A percentile compares a stretch with the other conserved stretches of the same genome.
Conservation (phyloP, 83 land plant genomes). For the Larix sibirica region DNA sequence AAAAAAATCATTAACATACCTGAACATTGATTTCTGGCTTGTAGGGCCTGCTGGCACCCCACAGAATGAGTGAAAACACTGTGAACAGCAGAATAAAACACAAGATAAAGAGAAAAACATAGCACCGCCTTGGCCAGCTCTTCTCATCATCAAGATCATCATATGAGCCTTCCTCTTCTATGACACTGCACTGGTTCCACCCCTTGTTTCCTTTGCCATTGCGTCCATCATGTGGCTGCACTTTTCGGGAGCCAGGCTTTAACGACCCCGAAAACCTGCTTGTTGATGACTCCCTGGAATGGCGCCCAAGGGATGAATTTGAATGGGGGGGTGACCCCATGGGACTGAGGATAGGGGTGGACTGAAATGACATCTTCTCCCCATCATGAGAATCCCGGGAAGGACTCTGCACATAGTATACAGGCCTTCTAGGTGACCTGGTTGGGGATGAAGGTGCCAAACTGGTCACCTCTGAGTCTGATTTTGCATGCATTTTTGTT, state of each 20-base stretch:
- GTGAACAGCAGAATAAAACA: slow-evolving; percentile 49
- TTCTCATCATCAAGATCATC: slow-evolving; percentile 35
- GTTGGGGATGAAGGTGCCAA: slow-evolving; percentile 51
- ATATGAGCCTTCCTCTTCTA: slow-evolving; percentile 45
- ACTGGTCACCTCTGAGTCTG: slow-evolving; percentile 76
- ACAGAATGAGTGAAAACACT: too few species aligned
- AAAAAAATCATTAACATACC: slow-evolving; percentile 22
- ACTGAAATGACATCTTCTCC: slow-evolving; percentile 39
- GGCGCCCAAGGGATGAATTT: too few species aligned
- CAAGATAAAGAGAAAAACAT: slow-evolving; percentile 41
- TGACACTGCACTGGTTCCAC: slow-evolving; percentile 49
- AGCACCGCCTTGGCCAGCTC: slow-evolving; percentile 32
- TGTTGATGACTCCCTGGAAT: too few species aligned
- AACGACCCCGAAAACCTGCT: slow-evolving; percentile 65
- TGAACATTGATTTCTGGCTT: slow-evolving; percentile 54
- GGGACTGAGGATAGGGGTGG: slow-evolving; percentile 61
- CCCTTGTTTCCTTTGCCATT: slow-evolving; percentile 24
- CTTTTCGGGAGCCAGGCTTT: slow-evolving; percentile 54
- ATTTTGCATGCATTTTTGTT: slow-evolving; percentile 50
- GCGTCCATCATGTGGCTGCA: slow-evolving; percentile 43
- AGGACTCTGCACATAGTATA: slow-evolving; percentile 74
- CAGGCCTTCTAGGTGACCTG: slow-evolving; percentile 51
- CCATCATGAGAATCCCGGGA: slow-evolving; percentile 78
- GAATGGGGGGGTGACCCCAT: slow-evolving; percentile 64
- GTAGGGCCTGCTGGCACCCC: slow-evolving; percentile 53